phyloP scores from a whole-genome alignment of 2,329 filamentous ascomycete genomes.

The Penicillium brevicompactum region DNA sequence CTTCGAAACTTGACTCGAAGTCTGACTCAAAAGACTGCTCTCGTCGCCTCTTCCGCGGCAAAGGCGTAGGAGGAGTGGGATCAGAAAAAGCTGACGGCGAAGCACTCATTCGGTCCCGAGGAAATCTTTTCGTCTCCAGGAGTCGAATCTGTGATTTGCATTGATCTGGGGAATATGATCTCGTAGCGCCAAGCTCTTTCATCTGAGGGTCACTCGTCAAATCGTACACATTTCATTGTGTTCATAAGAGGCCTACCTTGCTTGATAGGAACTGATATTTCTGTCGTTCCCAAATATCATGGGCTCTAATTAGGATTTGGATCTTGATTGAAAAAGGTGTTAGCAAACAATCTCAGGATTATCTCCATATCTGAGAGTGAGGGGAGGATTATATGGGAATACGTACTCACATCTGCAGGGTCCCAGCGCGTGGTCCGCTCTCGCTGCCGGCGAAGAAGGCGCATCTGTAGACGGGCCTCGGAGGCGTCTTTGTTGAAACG shows the following conservation, averaged over 20 bases:
- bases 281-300: conserved; percentile 40
- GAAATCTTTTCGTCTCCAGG: conserved; percentile 25
- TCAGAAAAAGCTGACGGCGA: conserved; percentile 28
- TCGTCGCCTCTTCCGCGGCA: conserved; percentile 5
- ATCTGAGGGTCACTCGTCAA: conserved; percentile 20
- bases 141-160: conserved; percentile 38
- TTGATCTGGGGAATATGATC: conserved; percentile 38
- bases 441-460: conserved; percentile 40
- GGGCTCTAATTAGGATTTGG: conserved; percentile 38
- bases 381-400: conserved; percentile 9
- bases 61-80: conserved; percentile 4
- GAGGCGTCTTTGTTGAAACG: conserved; percentile 41
- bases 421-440: conserved; percentile 41
- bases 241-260: conserved; percentile 33
- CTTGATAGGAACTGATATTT: conserved; percentile 42
- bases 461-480: conserved; percentile 47
- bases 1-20: not conserved
- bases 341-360: not conserved
- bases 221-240: too few relatives aligned
- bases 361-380: not conserved
- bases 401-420: conserved; percentile 49
- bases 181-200: conserved; percentile 38
- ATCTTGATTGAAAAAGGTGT: conserved; percentile 26
- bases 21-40: not conserved
- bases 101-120: conserved; percentile 12